Evolutionary conservation across 768 basidiomycete genomes (phyloP), one percentile per base, ranked within the genome.

Genomic region (Podaxis sp.): DNA sequence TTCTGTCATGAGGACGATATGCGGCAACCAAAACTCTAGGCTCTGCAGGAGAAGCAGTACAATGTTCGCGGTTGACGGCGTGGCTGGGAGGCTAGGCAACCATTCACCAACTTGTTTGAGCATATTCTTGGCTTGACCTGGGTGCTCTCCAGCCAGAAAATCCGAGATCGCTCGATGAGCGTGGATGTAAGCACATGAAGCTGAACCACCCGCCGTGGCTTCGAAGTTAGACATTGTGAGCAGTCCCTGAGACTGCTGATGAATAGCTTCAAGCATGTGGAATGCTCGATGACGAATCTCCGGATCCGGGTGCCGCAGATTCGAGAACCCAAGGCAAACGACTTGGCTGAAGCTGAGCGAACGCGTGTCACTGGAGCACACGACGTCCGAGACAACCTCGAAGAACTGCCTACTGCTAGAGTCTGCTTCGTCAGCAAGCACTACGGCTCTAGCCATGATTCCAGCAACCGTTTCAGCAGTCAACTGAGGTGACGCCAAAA

Each of bases 1-100:
- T 58, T 87, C 85, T 1, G 79, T 76, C 73, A 88, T 82, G 22
- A 94, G 80, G 61, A 88, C 83, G 70, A 96, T 84, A 68, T 86
- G 85, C 9, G 86, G 80, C 38, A 93, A 82, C 95, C 96, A 98
- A 65, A 86, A 85, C 70, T 93, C 91, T 61, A 97, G 73, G 68
- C 89, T 86, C 71, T 91, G 88, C 2, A 98, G 77, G 46, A 94
- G 78, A 9, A 91, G 76, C 50, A 90, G 73, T 9, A 79, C 75
- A 25, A 79, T 70, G 63, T 76, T 79, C 11, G 77, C 78, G 65
- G 80, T 75, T 67, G 82, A 70, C 65, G 79, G 77, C 24, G 78
- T 74, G 27, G 79, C 79, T 7, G 85, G 82, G 24, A 93, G 73
- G 59, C 84, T 84, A 37, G 87, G 83, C n/a, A 96, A 80, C 75